Evolutionary conservation across 2,329 filamentous ascomycete species (phyloP).

Genomic region (Beauveria sp.): DNA sequence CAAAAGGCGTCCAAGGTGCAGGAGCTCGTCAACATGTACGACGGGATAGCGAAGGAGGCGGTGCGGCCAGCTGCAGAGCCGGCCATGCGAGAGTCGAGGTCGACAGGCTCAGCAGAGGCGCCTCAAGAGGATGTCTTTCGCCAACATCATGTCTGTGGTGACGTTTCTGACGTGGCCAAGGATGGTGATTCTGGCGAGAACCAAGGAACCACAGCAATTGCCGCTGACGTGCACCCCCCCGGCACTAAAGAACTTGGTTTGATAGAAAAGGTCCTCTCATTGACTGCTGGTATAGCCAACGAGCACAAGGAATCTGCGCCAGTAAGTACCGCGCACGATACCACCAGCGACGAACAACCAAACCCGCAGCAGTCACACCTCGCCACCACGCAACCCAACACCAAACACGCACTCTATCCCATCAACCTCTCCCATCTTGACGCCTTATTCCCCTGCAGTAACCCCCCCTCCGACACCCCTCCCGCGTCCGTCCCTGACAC

Average conservation of each 20-base stretch:
- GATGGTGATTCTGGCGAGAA: not conserved
- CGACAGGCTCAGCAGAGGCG: not conserved
- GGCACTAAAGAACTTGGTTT: not conserved
- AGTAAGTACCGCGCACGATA: too few relatives aligned
- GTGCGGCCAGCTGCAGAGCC: not conserved
- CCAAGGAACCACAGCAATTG: not conserved
- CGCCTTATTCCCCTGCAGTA: conserved; percentile 23
- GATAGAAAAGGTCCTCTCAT: not conserved
- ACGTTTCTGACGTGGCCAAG: not conserved
- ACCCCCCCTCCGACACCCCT: conserved; percentile 18
- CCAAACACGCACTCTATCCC: conserved; percentile 17
- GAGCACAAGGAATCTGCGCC: not conserved
- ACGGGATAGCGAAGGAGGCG: conserved; percentile 31
- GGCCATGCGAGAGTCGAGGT: not conserved
- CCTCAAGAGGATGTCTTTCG: not conserved
- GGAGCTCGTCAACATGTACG: conserved; percentile 42
- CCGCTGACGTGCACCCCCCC: not conserved
- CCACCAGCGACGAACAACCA: not conserved
- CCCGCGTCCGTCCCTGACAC: conserved; percentile 35
- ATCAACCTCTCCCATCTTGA: conserved; percentile 29
- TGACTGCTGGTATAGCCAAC: not conserved
- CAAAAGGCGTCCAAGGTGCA: conserved; percentile 38
- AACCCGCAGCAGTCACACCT: not conserved
- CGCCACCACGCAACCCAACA: not conserved
- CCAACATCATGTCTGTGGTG: not conserved